Conservation (phyloP, 371 early-diverging fungal genomes). For the Circinella minor region DNA sequence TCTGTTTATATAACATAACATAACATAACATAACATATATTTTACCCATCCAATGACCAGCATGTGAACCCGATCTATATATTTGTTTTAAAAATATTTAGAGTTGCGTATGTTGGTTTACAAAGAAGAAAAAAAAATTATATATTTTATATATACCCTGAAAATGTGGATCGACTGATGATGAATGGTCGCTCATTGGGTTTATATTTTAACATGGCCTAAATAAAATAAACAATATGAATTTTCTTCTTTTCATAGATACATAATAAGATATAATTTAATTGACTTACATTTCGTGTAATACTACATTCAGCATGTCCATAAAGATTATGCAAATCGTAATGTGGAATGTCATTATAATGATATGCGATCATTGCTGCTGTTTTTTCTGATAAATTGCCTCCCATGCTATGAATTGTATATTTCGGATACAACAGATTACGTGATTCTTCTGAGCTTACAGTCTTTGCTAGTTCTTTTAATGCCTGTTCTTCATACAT, state of each 20-base stretch:
- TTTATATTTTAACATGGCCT: conserved; percentile 33
- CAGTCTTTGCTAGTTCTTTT: conserved; percentile 27
- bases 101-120: too few relatives aligned
- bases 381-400: conserved; percentile 58
- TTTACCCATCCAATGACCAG: conserved; percentile 68
- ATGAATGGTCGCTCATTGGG: conserved; percentile 70
- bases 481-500: conserved; percentile 26
- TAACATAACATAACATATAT: too few relatives aligned
- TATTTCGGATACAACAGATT: conserved; percentile 41
- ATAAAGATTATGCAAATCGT: conserved; percentile 70
- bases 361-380: conserved; percentile 61
- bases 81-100: too few relatives aligned
- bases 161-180: conserved; percentile 74
- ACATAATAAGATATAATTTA: too few relatives aligned
- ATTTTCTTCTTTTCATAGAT: too few relatives aligned
- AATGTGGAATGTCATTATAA: conserved; percentile 56
- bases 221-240: not conserved
- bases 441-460: conserved; percentile 25
- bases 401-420: conserved; percentile 36
- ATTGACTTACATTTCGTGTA: conserved; percentile 52
- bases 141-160: conserved; percentile 36
- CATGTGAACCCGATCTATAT: conserved; percentile 55
- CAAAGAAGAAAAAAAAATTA: not conserved
- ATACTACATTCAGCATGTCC: conserved; percentile 61
- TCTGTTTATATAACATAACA: too few relatives aligned